These are phyloP conservation scores for Isatis lusitanica DNA, from an alignment of 441 rosid species.

Conservation along the genomic window DNA sequence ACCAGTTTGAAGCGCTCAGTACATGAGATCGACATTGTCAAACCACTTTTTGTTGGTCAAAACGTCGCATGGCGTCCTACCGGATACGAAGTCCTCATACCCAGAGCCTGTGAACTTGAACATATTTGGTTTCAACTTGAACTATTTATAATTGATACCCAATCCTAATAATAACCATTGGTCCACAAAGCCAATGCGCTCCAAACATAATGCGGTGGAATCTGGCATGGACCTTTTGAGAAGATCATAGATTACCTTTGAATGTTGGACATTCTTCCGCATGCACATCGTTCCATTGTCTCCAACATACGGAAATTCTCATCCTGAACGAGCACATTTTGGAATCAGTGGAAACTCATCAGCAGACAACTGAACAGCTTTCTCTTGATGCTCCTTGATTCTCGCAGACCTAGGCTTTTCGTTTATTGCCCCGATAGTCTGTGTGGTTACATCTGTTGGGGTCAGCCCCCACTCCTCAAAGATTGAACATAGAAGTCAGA, in stretches of 20 bases:
- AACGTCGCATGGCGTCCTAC: background rate
- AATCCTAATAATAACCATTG: background rate
- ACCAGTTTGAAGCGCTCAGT: no score
- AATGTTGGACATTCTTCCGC: background rate
- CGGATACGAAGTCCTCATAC: no score
- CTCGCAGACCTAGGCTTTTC: no score
- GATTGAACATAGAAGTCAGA: no score
- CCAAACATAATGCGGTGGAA: background rate
- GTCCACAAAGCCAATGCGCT: background rate
- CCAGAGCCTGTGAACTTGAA: background rate
- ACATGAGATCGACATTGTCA: background rate
- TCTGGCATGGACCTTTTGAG: background rate
- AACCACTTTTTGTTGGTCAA: background rate
- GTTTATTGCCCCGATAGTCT: no score
- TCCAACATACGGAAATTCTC: background rate
- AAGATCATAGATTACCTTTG: background rate
- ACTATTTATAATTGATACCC: background rate
- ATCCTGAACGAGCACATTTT: no score
- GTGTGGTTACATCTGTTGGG: no score
- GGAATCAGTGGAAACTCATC: no score
- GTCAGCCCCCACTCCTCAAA: no score
- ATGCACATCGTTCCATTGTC: background rate
- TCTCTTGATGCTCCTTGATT: no score
- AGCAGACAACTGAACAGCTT: no score
- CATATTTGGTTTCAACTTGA: background rate